phyloP scores from a whole-genome alignment of 305 asterid species.

The Euphrasia arctica region DNA sequence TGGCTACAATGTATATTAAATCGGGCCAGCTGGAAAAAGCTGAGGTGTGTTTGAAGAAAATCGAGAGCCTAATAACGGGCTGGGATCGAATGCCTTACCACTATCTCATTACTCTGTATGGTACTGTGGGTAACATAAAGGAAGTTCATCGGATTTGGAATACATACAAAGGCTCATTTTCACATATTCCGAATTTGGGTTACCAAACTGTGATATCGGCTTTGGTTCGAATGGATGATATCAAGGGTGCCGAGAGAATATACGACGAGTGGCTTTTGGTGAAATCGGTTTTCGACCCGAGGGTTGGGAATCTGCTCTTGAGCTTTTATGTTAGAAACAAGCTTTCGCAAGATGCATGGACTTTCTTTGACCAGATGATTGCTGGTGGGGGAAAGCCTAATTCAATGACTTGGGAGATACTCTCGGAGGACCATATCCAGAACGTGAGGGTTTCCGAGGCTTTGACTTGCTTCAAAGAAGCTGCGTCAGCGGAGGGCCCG shows the following conservation, averaged over 20 bases:
- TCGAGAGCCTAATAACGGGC: constrained; percentile 64
- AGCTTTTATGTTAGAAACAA: constrained; percentile 60
- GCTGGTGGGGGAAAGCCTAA: constrained; percentile 75
- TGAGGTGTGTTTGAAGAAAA: constrained; percentile 49
- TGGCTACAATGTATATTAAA: constrained; percentile 73
- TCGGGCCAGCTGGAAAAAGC: constrained; percentile 58
- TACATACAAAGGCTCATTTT: constrained; percentile 57
- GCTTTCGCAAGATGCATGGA: constrained; percentile 44
- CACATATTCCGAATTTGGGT: constrained; percentile 58
- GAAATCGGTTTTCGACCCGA: constrained; percentile 58
- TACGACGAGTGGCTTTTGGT: constrained; percentile 76
- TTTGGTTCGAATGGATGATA: constrained; percentile 55
- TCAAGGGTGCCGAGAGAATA: constrained; percentile 69
- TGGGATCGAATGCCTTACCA: constrained; percentile 79
- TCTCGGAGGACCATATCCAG: constrained; percentile 64
- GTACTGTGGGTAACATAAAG: constrained; percentile 61
- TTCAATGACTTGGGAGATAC: constrained; percentile 77
- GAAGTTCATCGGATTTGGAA: constrained; percentile 76
- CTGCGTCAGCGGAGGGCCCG: constrained; percentile 53
- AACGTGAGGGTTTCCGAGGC: constrained; percentile 57
- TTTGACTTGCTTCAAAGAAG: constrained; percentile 65
- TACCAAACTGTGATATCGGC: constrained; percentile 73
- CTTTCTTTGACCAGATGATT: constrained; percentile 59
- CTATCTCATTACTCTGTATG: constrained; percentile 73
- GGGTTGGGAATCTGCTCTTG: constrained; percentile 74